Percentiles rank a stretch among this genome's conserved stretches.
These are phyloP conservation scores for Alternaria ventricosa DNA, from an alignment of 2,329 filamentous ascomycete genomes.

Conservation along the genomic window DNA sequence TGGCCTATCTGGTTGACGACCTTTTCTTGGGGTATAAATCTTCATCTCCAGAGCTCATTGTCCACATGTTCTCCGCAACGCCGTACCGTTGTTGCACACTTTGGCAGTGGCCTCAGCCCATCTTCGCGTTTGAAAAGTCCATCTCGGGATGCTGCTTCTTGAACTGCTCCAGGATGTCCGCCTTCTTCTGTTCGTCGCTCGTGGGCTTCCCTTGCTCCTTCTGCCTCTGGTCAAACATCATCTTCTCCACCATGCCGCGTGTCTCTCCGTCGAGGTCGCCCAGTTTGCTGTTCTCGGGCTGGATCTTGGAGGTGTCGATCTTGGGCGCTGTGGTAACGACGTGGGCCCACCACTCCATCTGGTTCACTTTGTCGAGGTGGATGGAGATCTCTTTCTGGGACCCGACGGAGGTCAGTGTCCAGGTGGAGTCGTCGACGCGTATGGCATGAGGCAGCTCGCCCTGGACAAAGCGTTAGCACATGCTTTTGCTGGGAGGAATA, in stretches of 20 bases:
- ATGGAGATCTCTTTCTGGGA: slow-evolving; percentile 77
- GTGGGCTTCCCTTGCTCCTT: slow-evolving; percentile 90
- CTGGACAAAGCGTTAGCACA: slow-evolving; percentile 54
- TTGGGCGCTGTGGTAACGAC: slow-evolving; percentile 84
- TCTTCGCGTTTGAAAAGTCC: slow-evolving; percentile 72
- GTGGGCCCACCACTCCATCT: slow-evolving; percentile 98
- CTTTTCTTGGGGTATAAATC: background rate
- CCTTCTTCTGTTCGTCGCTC: slow-evolving; percentile 94
- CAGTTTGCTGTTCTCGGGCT: slow-evolving; percentile 89
- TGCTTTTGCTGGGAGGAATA: background rate
- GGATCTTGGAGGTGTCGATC: slow-evolving; percentile 95
- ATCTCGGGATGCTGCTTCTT: slow-evolving; percentile 78
- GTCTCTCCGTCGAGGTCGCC: slow-evolving; percentile 95
- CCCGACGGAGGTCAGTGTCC: slow-evolving; percentile 79
- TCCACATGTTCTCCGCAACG: no score
- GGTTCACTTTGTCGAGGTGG: slow-evolving; percentile 93
- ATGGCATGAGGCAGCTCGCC: slow-evolving; percentile 84
- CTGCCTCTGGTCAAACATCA: slow-evolving; percentile 99
- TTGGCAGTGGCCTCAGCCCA: slow-evolving; percentile 56
- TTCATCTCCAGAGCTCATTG: background rate
- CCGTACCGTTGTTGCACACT: no score
- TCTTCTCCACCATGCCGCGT: slow-evolving; percentile 98
- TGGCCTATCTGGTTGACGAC: background rate
- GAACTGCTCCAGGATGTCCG: slow-evolving; percentile 89
- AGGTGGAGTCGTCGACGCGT: slow-evolving; percentile 85